Base-by-base conservation (phyloP, 2,329 filamentous ascomycete genomes). In the Cytospora piceicola region DNA sequence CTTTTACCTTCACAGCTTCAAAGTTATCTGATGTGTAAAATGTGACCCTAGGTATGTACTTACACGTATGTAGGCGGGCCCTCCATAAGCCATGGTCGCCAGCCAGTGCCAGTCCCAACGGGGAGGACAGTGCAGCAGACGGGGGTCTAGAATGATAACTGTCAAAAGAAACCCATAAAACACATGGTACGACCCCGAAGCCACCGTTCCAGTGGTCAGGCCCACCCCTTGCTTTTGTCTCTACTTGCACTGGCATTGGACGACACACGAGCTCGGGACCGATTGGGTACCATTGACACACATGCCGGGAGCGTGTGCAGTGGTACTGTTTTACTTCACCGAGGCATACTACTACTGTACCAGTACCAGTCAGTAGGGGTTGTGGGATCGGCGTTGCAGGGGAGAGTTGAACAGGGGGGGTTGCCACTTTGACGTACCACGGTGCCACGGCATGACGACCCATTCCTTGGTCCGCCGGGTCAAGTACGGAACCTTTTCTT, bases 401-500 rank as follows among this genome's bases (percentile, higher is more conserved):
- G 20, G 20, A 42, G 39, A 14, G 24, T n/a, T 49, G 22, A 14
- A 14, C 22, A 49, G 46, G 46, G 46, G 4, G 8, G 51, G 52
- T 54, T 51, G 24, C 36, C 42, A 42, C 27, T 34, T 36, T 51
- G 52, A 11, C n/a, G 46, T 49, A 49, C 46, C 46, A 49, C 20
- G 42, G 17, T 46, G 34, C 20, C 42, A 46, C 46, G 46, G n/a
- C n/a, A 49, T 22, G 22, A 49, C 9, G 42, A 20, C 42, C 12
- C 42, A 46, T n/a, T 46, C 20, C 42, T n/a, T 46, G 42, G 42
- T 46, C 5, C 4, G 7, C 2, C 11, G 5, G 12, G 7, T 6
- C 11, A n/a, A 46, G 46, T 49, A 49, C 14, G 61, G 53, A 51
- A 51, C 56, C 42, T 24, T 30, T 63, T 46, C 24, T 39, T 57